Conservation (phyloP, 2,329 filamentous ascomycete species). For the Esteya vermicola region DNA sequence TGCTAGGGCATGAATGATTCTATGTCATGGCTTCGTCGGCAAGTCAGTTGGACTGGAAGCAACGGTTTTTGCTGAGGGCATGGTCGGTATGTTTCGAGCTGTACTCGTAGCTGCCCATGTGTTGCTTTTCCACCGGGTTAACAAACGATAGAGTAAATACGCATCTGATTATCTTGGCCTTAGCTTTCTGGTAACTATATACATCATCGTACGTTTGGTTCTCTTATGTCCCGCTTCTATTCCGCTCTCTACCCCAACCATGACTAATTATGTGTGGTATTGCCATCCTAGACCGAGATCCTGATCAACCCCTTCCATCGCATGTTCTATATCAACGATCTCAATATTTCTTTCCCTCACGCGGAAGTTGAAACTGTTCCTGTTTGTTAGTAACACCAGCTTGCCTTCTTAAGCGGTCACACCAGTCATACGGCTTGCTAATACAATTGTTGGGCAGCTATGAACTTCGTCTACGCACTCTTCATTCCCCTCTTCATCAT, state of each 20-base stretch:
- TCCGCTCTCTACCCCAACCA: not conserved
- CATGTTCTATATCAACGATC: conserved; percentile 82
- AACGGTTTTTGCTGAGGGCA: too few relatives aligned
- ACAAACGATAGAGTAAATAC: conserved; percentile 53
- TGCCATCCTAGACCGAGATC: conserved; percentile 46
- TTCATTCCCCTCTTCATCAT: conserved; percentile 56
- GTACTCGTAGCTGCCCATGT: not conserved
- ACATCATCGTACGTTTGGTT: conserved; percentile 45
- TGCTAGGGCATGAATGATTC: too few relatives aligned
- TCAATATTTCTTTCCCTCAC: conserved; percentile 73
- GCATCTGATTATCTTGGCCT: conserved; percentile 80
- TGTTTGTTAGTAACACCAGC: conserved; percentile 39
- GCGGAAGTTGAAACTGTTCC: conserved; percentile 73
- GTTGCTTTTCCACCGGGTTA: conserved; percentile 2
- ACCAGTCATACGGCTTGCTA: not conserved
- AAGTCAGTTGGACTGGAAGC: too few relatives aligned
- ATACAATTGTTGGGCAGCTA: conserved; percentile 28
- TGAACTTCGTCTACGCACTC: conserved; percentile 69
- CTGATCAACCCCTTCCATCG: conserved; percentile 79
- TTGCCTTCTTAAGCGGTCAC: too few relatives aligned
- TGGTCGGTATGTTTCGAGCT: too few relatives aligned
- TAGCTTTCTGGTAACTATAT: conserved; percentile 50
- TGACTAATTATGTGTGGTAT: not conserved
- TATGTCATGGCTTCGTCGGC: too few relatives aligned
- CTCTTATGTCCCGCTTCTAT: too few relatives aligned